Conservation (phyloP, 345 rosid species). For the Ceriops tagal region DNA sequence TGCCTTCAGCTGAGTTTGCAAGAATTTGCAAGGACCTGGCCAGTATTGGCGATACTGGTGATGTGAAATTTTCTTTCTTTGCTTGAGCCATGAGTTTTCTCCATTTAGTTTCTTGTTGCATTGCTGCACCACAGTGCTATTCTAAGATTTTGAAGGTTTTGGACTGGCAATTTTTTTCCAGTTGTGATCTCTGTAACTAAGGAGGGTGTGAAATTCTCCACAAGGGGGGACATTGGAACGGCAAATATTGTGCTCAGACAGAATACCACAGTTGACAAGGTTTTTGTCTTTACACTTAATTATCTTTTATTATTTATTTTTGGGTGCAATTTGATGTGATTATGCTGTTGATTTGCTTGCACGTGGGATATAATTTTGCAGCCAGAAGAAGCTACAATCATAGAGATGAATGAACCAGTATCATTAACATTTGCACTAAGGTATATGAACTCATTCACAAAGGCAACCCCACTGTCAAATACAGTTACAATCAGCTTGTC, state of each 20-base stretch:
- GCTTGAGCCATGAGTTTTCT: not conserved
- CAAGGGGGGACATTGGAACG: conserved; percentile 92
- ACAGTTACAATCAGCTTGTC: conserved; percentile 89
- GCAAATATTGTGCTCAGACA: conserved; percentile 94
- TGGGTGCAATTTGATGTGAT: no score
- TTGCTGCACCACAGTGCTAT: not conserved
- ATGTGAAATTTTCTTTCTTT: not conserved
- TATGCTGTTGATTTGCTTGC: conserved; percentile 1
- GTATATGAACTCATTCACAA: conserved; percentile 96
- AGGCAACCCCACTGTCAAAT: conserved; percentile 82
- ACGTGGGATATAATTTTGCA: conserved; percentile 30
- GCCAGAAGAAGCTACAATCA: conserved; percentile 87
- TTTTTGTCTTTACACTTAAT: conserved; percentile 15
- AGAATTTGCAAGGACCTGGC: conserved; percentile 90
- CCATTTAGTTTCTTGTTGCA: not conserved
- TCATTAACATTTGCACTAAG: conserved; percentile 88
- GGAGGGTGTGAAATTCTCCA: conserved; percentile 97
- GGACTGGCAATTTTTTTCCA: conserved; percentile 21
- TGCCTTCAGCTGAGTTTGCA: conserved; percentile 92
- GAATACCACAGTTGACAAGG: conserved; percentile 91
- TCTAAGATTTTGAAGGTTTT: not conserved
- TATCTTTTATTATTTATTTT: not conserved
- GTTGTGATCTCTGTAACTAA: conserved; percentile 94
- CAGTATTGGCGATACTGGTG: conserved; percentile 96
- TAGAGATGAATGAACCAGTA: conserved; percentile 96